Base-by-base conservation (phyloP, 192 early-diverging fungal species). In the Chytriomyces confervae region DNA sequence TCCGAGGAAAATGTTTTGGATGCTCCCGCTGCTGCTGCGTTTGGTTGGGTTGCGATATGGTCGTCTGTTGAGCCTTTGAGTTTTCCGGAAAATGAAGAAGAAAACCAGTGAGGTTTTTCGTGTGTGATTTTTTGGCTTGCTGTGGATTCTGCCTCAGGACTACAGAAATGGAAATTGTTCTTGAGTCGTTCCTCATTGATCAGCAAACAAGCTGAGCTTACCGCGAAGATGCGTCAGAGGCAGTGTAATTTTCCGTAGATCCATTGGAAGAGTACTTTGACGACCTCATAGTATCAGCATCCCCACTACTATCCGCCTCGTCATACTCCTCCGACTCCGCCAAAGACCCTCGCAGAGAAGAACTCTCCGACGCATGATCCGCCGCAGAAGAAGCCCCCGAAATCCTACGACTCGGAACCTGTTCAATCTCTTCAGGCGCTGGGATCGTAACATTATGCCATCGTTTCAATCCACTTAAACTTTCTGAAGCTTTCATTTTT, bases 331-430 rank as follows among this genome's bases (percentile, higher is more conserved):
- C 63, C 10, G 63, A 65, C 18, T 16, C 13, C 13, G 63, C 63
- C 20, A 13, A 11, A 1, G n/a, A 23, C 1, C 63, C 63, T 3
- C 29, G 18, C 20, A 65, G 3, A 36, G 16, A 65, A 5, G 63
- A 65, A 3, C 29, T 6, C 20, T 11, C 27, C 29, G 18, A 7
- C 6, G 36, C 36, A 47, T 47, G 8, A 13, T 43, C 29, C 3
- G 43, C n/a, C 18, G 50, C 27, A n/a, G 48, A 50, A 49, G 70
- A 72, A 29, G 53, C 50, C 4, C 70, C 70, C 8, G 70, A 72
- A 43, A 72, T 72, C 48, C 60, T 72, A 9, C 70, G 70, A 50
- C 36, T 36, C 36, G 36, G 36, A 36, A 2, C 36, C 4, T 72
- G 51, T 29, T 72, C 50, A 20, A 48, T 20, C 44, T 61, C 61